phyloP scores from a whole-genome alignment of 2,329 filamentous ascomycete genomes.

The Monosporascus sp. region DNA sequence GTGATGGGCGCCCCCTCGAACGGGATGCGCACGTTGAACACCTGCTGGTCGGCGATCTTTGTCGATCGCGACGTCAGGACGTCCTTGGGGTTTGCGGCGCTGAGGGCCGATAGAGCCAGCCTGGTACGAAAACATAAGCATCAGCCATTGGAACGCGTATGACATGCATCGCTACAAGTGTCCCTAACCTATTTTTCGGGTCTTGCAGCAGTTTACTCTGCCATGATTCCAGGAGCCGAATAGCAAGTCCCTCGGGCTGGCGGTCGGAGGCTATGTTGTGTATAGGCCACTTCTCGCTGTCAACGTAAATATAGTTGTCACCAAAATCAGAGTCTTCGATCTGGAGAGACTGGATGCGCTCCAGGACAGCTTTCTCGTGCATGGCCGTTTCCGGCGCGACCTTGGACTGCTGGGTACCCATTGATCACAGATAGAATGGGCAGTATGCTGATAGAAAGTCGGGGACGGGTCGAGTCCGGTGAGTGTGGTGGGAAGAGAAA shows the following conservation, averaged over 20 bases:
- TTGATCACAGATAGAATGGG: constrained; percentile 15
- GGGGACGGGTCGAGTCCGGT: too few relatives aligned
- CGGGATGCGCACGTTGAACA: constrained; percentile 79
- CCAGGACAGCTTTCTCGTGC: constrained; percentile 40
- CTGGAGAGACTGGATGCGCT: constrained; percentile 40
- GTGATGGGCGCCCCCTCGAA: constrained; percentile 79
- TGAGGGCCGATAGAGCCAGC: constrained; percentile 70
- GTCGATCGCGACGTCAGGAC: constrained; percentile 61
- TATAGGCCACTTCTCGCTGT: constrained; percentile 32
- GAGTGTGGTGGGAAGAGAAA: too few relatives aligned
- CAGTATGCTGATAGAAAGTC: too few relatives aligned
- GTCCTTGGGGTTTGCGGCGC: constrained; percentile 58
- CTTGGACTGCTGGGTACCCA: constrained; percentile 43
- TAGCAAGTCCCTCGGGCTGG: constrained; percentile 42
- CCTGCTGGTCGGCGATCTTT: constrained; percentile 65
- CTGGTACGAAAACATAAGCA: constrained; percentile 32
- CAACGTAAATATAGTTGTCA: constrained; percentile 50
- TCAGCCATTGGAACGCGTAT: too few relatives aligned
- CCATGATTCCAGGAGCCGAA: constrained; percentile 51
- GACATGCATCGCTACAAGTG: too few relatives aligned
- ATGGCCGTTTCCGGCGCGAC: constrained; percentile 18
- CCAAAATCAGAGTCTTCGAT: constrained; percentile 31
- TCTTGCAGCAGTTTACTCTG: constrained; percentile 58
- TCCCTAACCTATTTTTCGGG: constrained; percentile 56
- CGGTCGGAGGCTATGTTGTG: constrained; percentile 15